Conservation (phyloP, 768 basidiomycete species). For the Boletus subcaerulescens region DNA sequence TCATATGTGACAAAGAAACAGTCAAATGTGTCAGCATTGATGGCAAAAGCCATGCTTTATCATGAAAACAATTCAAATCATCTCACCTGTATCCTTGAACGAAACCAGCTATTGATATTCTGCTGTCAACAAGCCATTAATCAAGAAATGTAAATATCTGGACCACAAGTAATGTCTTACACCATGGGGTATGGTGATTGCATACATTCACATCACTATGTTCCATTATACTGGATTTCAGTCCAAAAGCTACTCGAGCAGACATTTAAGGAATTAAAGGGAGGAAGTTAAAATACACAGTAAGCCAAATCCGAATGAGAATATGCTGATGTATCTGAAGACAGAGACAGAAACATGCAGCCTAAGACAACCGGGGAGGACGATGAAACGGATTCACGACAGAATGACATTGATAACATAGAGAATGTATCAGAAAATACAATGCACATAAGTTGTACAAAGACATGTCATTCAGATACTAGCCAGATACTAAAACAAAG, state of each 20-base stretch:
- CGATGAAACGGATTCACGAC: too few species aligned
- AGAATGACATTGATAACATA: too few species aligned
- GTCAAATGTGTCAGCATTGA: neutral
- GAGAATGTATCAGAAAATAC: rapidly evolving
- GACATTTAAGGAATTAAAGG: too few species aligned
- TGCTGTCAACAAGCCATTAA: neutral
- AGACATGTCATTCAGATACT: too few species aligned
- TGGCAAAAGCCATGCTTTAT: neutral
- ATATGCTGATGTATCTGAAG: too few species aligned
- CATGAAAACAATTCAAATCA: neutral
- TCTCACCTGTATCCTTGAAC: neutral
- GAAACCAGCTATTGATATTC: neutral
- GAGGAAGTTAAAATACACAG: too few species aligned
- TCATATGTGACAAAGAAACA: neutral
- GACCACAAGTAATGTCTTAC: neutral
- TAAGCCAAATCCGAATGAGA: rapidly evolving
- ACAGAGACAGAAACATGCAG: rapidly evolving
- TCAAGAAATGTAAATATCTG: neutral
- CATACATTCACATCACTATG: neutral
- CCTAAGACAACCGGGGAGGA: too few species aligned
- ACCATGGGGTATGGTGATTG: neutral
- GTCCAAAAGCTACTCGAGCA: too few species aligned
- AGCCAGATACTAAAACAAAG: rapidly evolving
- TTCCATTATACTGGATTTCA: neutral
- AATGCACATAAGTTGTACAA: too few species aligned